Conservation (phyloP, 257 asterid species). For the Ligustrum vulgare region DNA sequence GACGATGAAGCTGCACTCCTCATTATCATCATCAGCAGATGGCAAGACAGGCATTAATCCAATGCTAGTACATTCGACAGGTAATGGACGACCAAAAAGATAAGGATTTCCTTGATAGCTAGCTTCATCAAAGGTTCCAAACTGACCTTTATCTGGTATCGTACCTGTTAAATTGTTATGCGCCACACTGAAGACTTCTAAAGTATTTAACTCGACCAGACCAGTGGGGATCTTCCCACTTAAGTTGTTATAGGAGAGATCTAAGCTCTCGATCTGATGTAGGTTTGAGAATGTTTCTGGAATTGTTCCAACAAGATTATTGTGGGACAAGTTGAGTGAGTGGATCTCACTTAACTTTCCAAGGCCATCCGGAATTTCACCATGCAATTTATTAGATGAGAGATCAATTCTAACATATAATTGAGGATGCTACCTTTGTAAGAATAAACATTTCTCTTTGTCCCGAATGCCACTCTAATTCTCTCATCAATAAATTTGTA, state of each 20-base stretch:
- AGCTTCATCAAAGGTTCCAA: constrained; percentile 7
- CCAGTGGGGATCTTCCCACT: constrained; percentile 10
- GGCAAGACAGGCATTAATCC: not conserved
- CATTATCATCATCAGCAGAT: not conserved
- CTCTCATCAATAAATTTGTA: not conserved
- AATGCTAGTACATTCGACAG: not conserved
- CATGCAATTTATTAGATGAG: not conserved
- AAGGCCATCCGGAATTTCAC: constrained; percentile 3
- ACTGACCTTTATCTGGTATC: not conserved
- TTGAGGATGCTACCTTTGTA: constrained; percentile 4
- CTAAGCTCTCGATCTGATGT: not conserved
- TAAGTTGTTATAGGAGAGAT: constrained; percentile 14
- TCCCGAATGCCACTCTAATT: not conserved
- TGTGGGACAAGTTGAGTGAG: constrained; percentile 8
- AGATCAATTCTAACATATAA: constrained; percentile 20
- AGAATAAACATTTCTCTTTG: not conserved
- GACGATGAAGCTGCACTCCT: constrained; percentile 6
- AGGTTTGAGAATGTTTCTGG: constrained; percentile 16
- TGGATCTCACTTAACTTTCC: constrained; percentile 9
- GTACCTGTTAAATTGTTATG: constrained; percentile 15
- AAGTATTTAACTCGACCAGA: not conserved
- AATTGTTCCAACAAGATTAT: constrained; percentile 9
- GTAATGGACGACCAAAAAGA: constrained; percentile 15
- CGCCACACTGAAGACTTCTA: constrained; percentile 8
- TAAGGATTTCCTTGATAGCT: constrained; percentile 18